phyloP scores from a whole-genome alignment of 2,329 filamentous ascomycete genomes.

The Xylariales sp. region DNA sequence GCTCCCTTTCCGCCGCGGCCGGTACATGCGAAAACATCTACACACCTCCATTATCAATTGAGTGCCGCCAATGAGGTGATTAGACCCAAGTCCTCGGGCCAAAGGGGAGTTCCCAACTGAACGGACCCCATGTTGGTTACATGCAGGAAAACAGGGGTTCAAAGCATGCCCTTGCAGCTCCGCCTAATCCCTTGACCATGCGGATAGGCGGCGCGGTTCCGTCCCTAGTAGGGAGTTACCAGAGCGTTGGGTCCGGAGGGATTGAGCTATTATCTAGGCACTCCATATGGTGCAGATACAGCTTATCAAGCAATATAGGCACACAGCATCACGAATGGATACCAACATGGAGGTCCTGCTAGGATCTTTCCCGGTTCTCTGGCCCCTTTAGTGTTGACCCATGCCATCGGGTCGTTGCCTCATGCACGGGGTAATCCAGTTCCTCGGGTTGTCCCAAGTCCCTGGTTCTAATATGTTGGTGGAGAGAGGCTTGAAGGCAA shows the following conservation, averaged over 20 bases:
- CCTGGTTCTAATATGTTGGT: neutral
- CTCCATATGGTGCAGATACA: neutral
- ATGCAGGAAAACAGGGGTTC: slow-evolving; percentile 9
- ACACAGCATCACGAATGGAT: slow-evolving; percentile 15
- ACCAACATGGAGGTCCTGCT: neutral
- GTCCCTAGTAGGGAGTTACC: slow-evolving; percentile 22
- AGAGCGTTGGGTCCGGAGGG: slow-evolving; percentile 13
- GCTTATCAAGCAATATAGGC: slow-evolving; percentile 15
- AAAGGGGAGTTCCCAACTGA: slow-evolving; percentile 2
- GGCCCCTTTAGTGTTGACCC: slow-evolving; percentile 4
- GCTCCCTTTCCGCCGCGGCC: slow-evolving; percentile 9
- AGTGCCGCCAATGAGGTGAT: slow-evolving; percentile 1
- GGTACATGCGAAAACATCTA: neutral
- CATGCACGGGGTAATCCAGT: slow-evolving; percentile 11
- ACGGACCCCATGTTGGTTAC: neutral
- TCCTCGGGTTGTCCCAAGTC: slow-evolving; percentile 10
- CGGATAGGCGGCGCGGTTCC: slow-evolving; percentile 1
- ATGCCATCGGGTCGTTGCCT: slow-evolving; percentile 11
- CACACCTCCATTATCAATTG: neutral
- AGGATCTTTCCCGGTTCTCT: slow-evolving; percentile 6
- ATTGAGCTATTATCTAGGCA: too few species aligned
- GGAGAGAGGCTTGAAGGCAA: slow-evolving; percentile 12
- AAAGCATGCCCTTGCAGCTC: neutral
- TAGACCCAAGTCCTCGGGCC: slow-evolving; percentile 24
- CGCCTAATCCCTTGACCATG: neutral